These are phyloP conservation scores for Serendipita vermifera DNA, from an alignment of 768 basidiomycete species.

Conservation along the genomic window DNA sequence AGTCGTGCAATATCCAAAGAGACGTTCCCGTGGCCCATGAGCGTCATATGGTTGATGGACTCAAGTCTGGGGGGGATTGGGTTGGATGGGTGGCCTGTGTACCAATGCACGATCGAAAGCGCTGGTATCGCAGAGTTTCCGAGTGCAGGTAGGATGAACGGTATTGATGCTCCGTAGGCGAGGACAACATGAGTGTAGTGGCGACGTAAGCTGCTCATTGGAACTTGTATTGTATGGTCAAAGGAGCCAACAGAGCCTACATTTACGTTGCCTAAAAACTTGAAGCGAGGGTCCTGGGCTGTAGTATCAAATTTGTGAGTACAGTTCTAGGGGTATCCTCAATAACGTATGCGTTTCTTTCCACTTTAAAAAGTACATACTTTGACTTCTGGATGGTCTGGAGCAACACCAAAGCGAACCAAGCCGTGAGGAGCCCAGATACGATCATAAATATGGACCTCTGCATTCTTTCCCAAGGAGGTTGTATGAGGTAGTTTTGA, in stretches of 20 bases:
- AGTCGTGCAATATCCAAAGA: slow-evolving; percentile 86
- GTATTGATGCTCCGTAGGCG: slow-evolving; percentile 69
- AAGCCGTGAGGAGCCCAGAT: slow-evolving; percentile 92
- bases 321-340: slow-evolving; percentile 57
- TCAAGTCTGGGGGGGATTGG: slow-evolving; percentile 48
- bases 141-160: slow-evolving; percentile 38
- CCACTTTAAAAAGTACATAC: slow-evolving; percentile 26
- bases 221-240: slow-evolving; percentile 41
- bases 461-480: slow-evolving; percentile 27
- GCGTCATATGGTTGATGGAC: slow-evolving; percentile 51
- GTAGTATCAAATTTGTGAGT: slow-evolving; percentile 85
- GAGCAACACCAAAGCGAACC: slow-evolving; percentile 91
- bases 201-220: slow-evolving; percentile 44
- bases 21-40: slow-evolving; percentile 93
- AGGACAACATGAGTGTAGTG: slow-evolving; percentile 81
- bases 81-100: slow-evolving; percentile 77
- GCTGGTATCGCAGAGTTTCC: slow-evolving; percentile 42
- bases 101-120: slow-evolving; percentile 85
- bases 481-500: slow-evolving; percentile 36
- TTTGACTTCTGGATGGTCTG: slow-evolving; percentile 98
- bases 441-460: slow-evolving; percentile 80
- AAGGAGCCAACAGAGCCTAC: slow-evolving; percentile 30
- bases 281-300: slow-evolving; percentile 65
- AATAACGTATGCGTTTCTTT: neutral
- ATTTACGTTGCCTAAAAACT: slow-evolving; percentile 86